Evolutionary conservation across 306 rosid species (phyloP), one percentile per base, ranked within the genome.

Genomic region (Geum urbanum): DNA sequence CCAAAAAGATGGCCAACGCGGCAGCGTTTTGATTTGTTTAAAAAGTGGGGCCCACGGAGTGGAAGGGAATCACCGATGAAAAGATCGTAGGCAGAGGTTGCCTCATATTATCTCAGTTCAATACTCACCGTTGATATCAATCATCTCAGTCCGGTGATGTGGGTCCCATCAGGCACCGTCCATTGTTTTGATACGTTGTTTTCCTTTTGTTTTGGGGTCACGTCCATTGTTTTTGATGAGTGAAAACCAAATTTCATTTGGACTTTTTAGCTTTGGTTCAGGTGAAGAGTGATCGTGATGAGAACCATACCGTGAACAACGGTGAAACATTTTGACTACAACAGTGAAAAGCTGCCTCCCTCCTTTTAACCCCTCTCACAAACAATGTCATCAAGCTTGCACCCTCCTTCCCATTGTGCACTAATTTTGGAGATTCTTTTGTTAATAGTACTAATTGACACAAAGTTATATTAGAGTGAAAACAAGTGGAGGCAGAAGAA

Each of bases 101-200:
- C 32, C 32, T 27, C 32, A 27, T 27, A 27, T 27, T 27, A 27
- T 27, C 65, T 55, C 44, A 67, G 74, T 83, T 78, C 80, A 73
- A 75, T 45, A 63, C 74, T 80, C 80, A 86, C 80, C 79, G 49
- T 24, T 72, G 55, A 60, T 74, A n/a, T n/a, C n/a, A n/a, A 27
- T 27, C 32, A 27, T 27, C 32, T 27, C 32, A 27, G 32, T 27
- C 32, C 32, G 18, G 76, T 65, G 64, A 18, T 50, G 7, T 24
- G 74, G 87, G 86, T 70, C 84, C 84, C 37, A 63, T 67, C 11
- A 44, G 8, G 55, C 85, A 84, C 95, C 89, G 91, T 18, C 91
- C 83, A 27, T n/a, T n/a, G n/a, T n/a, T 72, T 40, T 15, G 22
- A 48, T 22, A 55, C 58, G 63, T 81, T 82, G 76, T 67, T 80